phyloP scores from a whole-genome alignment of 495 filamentous ascomycete species.

The Cercophora samala region DNA sequence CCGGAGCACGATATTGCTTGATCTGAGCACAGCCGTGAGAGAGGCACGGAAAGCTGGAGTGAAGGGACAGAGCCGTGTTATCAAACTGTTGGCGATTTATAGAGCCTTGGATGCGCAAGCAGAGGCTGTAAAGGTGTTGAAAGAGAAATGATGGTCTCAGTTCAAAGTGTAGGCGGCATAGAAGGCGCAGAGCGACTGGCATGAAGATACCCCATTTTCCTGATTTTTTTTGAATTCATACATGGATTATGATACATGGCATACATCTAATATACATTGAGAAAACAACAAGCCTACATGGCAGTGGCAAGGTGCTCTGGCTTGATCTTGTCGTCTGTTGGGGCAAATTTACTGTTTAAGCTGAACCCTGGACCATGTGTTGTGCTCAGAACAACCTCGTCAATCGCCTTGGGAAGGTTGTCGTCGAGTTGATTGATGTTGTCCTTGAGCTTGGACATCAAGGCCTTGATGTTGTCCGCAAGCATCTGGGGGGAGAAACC shows the following conservation, averaged over 20 bases:
- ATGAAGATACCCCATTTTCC: slow-evolving; percentile 34
- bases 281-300: slow-evolving; percentile 38
- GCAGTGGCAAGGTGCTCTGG: slow-evolving; percentile 51
- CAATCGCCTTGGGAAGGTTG: slow-evolving; percentile 70
- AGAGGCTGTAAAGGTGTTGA: slow-evolving; percentile 71
- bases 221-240: slow-evolving; percentile 20
- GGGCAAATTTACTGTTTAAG: slow-evolving; percentile 71
- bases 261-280: slow-evolving; percentile 38
- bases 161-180: background rate
- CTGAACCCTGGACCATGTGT: slow-evolving; percentile 83
- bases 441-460: slow-evolving; percentile 73
- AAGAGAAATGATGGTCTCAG: slow-evolving; percentile 38
- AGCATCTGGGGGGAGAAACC: slow-evolving; percentile 85
- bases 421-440: slow-evolving; percentile 69
- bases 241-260: slow-evolving; percentile 50
- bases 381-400: slow-evolving; percentile 92
- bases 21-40: slow-evolving; percentile 74
- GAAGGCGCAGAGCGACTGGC: slow-evolving; percentile 10
- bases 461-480: slow-evolving; percentile 74
- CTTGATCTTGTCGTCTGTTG: slow-evolving; percentile 52
- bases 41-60: slow-evolving; percentile 58
- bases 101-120: slow-evolving; percentile 67
- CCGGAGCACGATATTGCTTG: slow-evolving; percentile 75
- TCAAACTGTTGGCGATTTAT: slow-evolving; percentile 74
- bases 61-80: slow-evolving; percentile 53